These are phyloP conservation scores for Laburnicola sp. DNA, from an alignment of 2,329 filamentous ascomycete genomes.

Conservation along the genomic window DNA sequence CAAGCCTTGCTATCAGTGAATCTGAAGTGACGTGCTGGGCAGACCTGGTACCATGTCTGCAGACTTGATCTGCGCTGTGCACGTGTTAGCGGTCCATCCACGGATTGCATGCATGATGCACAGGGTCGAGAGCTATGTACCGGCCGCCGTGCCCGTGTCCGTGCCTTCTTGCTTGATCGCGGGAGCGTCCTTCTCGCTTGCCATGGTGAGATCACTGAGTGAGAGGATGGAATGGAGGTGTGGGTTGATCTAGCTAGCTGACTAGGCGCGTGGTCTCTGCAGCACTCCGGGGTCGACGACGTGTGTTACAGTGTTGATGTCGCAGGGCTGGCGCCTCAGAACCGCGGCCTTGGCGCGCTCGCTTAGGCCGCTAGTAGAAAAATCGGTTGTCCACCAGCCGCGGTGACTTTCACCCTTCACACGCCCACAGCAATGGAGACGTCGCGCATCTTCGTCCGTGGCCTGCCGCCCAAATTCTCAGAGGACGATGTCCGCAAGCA, in stretches of 20 bases:
- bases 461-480: constrained; percentile 81
- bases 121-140: constrained; percentile 9
- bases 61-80: constrained; percentile 90
- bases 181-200: constrained; percentile 63
- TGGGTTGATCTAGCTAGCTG: not conserved
- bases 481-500: constrained; percentile 87
- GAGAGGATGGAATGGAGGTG: not conserved
- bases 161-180: constrained; percentile 42
- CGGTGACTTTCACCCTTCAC: not conserved
- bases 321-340: constrained; percentile 7
- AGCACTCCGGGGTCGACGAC: not conserved
- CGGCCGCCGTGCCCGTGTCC: constrained; percentile 46
- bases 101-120: not conserved
- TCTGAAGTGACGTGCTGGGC: not conserved
- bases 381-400: not conserved
- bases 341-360: constrained; percentile 8
- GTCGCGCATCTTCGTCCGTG: constrained; percentile 72
- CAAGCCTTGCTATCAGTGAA: constrained; percentile 20
- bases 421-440: constrained; percentile 61
- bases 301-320: constrained; percentile 1
- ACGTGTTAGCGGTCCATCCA: constrained; percentile 27
- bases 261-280: constrained; percentile 3
- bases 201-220: constrained; percentile 34
- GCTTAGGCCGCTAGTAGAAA: constrained; percentile 8
- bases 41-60: constrained; percentile 85